phyloP scores from a whole-genome alignment of 179 eudicot genomes.

The Amaranthus tricolor region DNA sequence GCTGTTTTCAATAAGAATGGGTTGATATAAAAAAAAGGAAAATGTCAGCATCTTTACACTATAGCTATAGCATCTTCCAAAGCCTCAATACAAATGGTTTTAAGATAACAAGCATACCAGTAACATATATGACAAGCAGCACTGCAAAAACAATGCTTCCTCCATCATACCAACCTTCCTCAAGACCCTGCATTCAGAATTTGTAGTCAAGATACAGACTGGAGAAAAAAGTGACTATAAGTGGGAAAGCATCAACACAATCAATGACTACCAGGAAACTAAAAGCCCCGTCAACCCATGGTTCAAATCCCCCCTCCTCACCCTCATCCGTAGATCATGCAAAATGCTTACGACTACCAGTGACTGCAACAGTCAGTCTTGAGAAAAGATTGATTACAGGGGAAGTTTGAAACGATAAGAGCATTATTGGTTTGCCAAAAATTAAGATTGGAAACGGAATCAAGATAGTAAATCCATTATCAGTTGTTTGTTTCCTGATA shows the following conservation, averaged over 20 bases:
- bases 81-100: too few relatives aligned
- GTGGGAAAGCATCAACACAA: background rate
- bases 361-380: too few relatives aligned
- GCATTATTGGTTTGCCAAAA: too few relatives aligned
- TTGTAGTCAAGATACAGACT: background rate
- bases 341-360: too few relatives aligned
- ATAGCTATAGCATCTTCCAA: too few relatives aligned
- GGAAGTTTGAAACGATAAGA: too few relatives aligned
- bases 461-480: background rate
- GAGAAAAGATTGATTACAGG: too few relatives aligned
- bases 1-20: background rate
- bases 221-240: background rate
- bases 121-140: constrained; percentile 75
- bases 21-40: background rate
- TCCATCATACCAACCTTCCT: constrained; percentile 94
- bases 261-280: background rate
- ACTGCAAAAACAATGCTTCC: constrained; percentile 93
- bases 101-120: constrained; percentile 40
- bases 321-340: too few relatives aligned
- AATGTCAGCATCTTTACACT: too few relatives aligned
- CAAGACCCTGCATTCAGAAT: constrained; percentile 46
- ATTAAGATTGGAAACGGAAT: constrained; percentile 12
- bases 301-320: background rate
- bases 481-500: background rate
- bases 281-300: background rate